A percentile compares a stretch with the other conserved stretches of the same genome.
Conservation (phyloP, 495 filamentous ascomycete genomes). For the Neurospora sp. region DNA sequence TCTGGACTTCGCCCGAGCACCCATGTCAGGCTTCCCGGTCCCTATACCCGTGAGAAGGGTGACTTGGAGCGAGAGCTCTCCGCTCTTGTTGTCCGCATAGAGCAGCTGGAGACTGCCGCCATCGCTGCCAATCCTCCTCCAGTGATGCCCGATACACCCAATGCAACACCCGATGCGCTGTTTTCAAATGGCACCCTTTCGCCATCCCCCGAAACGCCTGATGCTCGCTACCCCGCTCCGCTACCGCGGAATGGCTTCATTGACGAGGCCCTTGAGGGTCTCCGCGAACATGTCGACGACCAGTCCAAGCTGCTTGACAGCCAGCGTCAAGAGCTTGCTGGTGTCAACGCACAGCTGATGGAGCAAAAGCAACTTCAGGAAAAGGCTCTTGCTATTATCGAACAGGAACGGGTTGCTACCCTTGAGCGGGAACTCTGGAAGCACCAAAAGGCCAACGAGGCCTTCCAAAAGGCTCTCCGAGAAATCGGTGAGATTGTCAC, state of each 20-base stretch:
- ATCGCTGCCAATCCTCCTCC: slow-evolving; percentile 35
- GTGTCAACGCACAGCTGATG: slow-evolving; percentile 55
- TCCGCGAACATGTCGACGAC: slow-evolving; percentile 67
- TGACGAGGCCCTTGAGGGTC: slow-evolving; percentile 59
- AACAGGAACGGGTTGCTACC: slow-evolving; percentile 43
- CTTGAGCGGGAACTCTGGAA: slow-evolving; percentile 90
- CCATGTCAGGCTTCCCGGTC: slow-evolving; percentile 53
- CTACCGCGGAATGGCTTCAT: slow-evolving; percentile 32
- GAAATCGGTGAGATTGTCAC: slow-evolving; percentile 98
- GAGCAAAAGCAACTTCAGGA: slow-evolving; percentile 59
- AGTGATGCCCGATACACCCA: slow-evolving; percentile 53
- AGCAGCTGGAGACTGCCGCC: slow-evolving; percentile 52
- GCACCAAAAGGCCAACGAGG: slow-evolving; percentile 95
- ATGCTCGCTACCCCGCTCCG: slow-evolving; percentile 11
- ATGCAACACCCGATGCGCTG: slow-evolving; percentile 43
- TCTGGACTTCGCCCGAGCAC: slow-evolving; percentile 26
- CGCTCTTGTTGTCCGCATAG: slow-evolving; percentile 55
- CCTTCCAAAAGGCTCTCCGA: slow-evolving; percentile 92
- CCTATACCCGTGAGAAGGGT: slow-evolving; percentile 49
- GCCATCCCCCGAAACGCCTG: background rate
- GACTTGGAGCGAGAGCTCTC: slow-evolving; percentile 62
- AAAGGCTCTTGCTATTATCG: slow-evolving; percentile 43
- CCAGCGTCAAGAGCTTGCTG: slow-evolving; percentile 60
- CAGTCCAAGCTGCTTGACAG: slow-evolving; percentile 68
- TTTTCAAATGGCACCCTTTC: slow-evolving; percentile 36